Percentiles rank a stretch among this genome's conserved stretches.
Conservation (phyloP, 108 stramenopile genomes). For the Cylindrotheca closterium region DNA sequence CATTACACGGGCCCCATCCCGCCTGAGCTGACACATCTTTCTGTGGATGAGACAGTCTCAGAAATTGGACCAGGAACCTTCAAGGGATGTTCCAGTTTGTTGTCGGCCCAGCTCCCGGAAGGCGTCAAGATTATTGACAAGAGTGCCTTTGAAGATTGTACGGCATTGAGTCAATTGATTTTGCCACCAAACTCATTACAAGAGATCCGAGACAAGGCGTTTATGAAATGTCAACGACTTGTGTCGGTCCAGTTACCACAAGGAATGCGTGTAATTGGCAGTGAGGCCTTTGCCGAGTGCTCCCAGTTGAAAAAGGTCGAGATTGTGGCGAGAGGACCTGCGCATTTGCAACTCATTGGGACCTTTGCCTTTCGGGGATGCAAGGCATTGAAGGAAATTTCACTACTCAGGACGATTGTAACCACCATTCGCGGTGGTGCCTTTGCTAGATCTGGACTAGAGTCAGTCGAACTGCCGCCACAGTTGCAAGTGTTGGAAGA, state of each 20-base stretch:
- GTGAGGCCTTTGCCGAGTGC: background rate
- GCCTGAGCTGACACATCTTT: background rate
- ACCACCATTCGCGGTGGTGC: background rate
- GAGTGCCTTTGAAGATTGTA: background rate
- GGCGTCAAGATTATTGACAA: background rate
- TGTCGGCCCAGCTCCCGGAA: background rate
- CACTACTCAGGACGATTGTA: background rate
- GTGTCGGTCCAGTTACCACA: background rate
- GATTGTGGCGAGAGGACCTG: background rate
- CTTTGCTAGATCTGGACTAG: background rate
- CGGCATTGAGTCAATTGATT: background rate
- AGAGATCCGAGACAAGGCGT: background rate
- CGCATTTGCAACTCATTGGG: background rate
- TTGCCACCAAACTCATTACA: background rate
- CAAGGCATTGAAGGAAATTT: background rate
- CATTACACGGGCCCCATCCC: background rate
- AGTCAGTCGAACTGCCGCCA: background rate
- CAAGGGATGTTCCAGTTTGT: background rate
- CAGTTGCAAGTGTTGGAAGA: background rate
- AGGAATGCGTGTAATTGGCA: background rate
- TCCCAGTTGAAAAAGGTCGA: background rate
- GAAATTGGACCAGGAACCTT: background rate
- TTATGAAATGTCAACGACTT: background rate
- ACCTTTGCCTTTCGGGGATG: constrained; percentile 1
- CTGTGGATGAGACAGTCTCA: background rate